Evolutionary conservation across 805 yeast species (phyloP), one percentile per base, ranked within the genome.

Genomic region (Candida silvicultrix): DNA sequence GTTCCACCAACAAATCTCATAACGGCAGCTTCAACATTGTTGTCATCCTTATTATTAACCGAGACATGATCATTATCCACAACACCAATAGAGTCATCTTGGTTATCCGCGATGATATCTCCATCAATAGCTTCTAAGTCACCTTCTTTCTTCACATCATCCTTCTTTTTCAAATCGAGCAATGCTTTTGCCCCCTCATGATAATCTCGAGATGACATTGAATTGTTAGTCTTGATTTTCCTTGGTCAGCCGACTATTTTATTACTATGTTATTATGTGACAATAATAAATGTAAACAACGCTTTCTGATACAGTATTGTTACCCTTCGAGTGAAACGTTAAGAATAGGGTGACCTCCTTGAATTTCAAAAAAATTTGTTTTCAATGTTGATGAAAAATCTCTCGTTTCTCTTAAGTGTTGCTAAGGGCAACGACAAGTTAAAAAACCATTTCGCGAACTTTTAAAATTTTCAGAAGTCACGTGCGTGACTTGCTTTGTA

Each of bases 11-110:
- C 92, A 53, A 78, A 77, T 45, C 77, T 74, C 78, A 85, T 72
- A 16, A 85, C 89, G 0, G 89, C 94, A 16, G 85, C 94, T 56
- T 84, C 94, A 3, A 84, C 94, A 14, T 78, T 80, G 47, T 73
- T 67, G 35, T 65, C 69, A 40, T 65, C 65, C 25, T 57, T 42
- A 11, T 45, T 44, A 20, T 48, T 51, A 5, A 45, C 44, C 7
- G 45, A 22, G 34, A 15, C 31, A 15, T 40, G 29, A 15, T 45
- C 47, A 18, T 38, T 38, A 21, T 45, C 41, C 14, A 9, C n/a
- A 7, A 14, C 21, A 12, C 18, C 38, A 31, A 9, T 29, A 12
- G 38, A 7, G 5, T 36, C 50, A 6, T 47, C 46, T n/a, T n/a
- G 44, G 14, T 25, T 38, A 15, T 36, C 40, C 18, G 3, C 41